Evolutionary conservation across 306 rosid genomes (phyloP), one percentile per base, ranked within the genome.

Genomic region (Sesbania bispinosa): DNA sequence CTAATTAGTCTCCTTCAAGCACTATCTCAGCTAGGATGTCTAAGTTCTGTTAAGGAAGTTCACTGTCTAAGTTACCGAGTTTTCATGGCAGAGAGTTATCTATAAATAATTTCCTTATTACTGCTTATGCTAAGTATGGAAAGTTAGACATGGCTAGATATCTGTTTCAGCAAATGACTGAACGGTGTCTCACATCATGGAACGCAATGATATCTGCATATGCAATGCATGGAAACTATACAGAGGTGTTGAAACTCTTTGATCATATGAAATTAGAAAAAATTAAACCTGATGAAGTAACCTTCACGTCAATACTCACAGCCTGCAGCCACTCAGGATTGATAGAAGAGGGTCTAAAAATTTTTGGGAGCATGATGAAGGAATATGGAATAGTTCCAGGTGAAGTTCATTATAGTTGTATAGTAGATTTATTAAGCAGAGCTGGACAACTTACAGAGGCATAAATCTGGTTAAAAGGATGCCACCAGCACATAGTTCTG

Each of bases 291-390:
- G 85, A 82, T 73, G 81, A 73, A 47, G 36, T 82, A 48, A 82
- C 86, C 71, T 82, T 85, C 36, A 85, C 86, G 11, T 85, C 86
- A 6, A 29, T 85, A 36, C 86, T 85, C 74, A 73, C 85, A 58
- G 86, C 86, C 51, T 85, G 89, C 53, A 85, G 89, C 61, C 89
- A 85, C 71, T 73, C 87, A 21, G 85, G 87, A 33, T 69, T 82
- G 47, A 78, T 85, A 38, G 81, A 82, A 46, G 75, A 76, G 58
- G 89, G 89, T 48, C 51, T 85, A 48, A 63, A 9, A 45, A 53
- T 80, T 19, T 82, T 82, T 52, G 62, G 63, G 53, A 73, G 61
- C 36, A 82, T 85, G 86, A 67, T 60, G 45, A 51, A 76, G 18
- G 81, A 82, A 54, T 77, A 82, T 11, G 27, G 41, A 10, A 64